Evolutionary conservation across 1,284 basidiomycete genomes (phyloP).

Genomic region (Irpex sp.): DNA sequence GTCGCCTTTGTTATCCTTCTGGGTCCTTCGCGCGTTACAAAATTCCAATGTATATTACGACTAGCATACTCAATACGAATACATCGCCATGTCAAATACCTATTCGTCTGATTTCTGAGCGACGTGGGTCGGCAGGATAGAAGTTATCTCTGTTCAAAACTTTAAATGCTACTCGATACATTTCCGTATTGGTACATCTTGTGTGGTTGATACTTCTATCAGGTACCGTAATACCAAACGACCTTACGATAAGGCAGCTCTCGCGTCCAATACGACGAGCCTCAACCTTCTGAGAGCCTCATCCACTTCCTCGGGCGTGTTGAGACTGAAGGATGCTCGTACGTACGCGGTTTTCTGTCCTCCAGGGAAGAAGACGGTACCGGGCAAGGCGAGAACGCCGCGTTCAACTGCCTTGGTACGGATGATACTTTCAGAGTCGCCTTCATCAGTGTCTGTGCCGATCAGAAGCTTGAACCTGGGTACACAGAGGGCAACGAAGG

Average conservation of each 20-base stretch:
- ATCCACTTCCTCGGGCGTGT: conserved; percentile 69
- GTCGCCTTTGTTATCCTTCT: neutral
- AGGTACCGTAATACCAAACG: neutral
- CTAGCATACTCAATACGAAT: neutral
- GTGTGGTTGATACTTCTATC: neutral
- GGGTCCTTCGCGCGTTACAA: neutral
- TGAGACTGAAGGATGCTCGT: conserved; percentile 76
- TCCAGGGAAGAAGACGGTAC: conserved; percentile 74
- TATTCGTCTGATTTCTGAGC: neutral
- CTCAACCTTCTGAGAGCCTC: conserved; percentile 72
- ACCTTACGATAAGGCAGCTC: neutral
- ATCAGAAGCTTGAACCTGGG: conserved; percentile 68
- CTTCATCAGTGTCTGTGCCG: conserved; percentile 36
- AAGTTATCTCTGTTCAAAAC: neutral
- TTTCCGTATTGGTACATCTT: neutral
- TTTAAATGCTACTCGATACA: neutral
- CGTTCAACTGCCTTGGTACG: conserved; percentile 74
- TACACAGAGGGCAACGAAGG: neutral
- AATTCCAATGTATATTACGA: neutral
- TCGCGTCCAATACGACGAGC: conserved; percentile 50
- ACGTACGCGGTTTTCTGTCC: conserved; percentile 71
- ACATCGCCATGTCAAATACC: neutral
- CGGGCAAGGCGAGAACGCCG: conserved; percentile 90
- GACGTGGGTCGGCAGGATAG: too few species aligned
- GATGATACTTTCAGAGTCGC: conserved; percentile 77